Evolutionary conservation across 2,329 filamentous ascomycete genomes (phyloP), one percentile per base, ranked within the genome.

Genomic region (Arthrobotrys musiformis): DNA sequence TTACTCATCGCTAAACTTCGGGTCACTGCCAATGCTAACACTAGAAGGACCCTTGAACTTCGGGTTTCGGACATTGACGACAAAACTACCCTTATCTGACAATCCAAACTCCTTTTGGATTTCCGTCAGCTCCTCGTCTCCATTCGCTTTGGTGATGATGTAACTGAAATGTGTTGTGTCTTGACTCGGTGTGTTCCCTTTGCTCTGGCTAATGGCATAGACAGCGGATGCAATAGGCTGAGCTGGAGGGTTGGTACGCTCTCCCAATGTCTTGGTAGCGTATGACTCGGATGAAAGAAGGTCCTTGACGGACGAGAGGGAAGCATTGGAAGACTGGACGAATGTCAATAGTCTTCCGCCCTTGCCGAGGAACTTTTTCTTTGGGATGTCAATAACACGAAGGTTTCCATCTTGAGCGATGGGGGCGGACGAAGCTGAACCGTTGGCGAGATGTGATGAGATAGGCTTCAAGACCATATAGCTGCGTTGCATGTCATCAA

Each of bases 201-300:
- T 89, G 0, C 90, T 92, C 2, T 88, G 89, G 0, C 91, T 93
- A 63, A 97, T 90, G 0, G 91, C 91, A 80, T 97, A 97, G 0
- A 97, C 89, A 0, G 93, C 94, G 82, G 97, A 93, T 0, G 90
- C 93, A n/a, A 93, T 86, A 0, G 92, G 92, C 0, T 88, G 90
- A 0, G 91, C 89, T 0, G 92, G 90, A 0, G 86, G 87, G 8
- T 11, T 92, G 88, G 33, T 64, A 35, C 46, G 52, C 44, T 75
- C 79, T 0, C 93, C 92, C 1, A 84, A 85, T 0, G 93, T 94
- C 84, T 93, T 90, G 6, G 93, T 97, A 62, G 89, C 86, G 82
- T 96, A 94, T 9, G 91, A 89, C 0, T 85, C 86, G 0, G 88
- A 87, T 0, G 86, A 83, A 79, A 95, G 86, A 82, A 96, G 93